A percentile compares a stretch with the other conserved stretches of the same genome.
phyloP scores from a whole-genome alignment of 2,329 filamentous ascomycete species.

The Helotiales sp. region DNA sequence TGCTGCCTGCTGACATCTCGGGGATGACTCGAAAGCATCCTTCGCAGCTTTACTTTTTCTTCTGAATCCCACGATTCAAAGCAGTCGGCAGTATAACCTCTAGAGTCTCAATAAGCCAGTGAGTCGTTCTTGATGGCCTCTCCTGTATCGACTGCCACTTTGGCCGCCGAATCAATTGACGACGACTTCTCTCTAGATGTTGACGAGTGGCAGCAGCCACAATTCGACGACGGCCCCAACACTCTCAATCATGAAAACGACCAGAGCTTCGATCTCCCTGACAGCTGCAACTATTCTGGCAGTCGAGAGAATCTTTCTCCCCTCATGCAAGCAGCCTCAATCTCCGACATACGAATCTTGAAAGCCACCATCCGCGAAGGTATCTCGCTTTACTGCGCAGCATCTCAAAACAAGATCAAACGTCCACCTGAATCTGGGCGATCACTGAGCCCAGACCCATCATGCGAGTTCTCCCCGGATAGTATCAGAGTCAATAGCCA shows the following conservation, averaged over 20 bases:
- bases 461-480: neutral
- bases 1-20: neutral
- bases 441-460: neutral
- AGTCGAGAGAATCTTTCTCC: slow-evolving; percentile 4
- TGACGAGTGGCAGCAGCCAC: neutral
- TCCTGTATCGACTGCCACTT: slow-evolving; percentile 8
- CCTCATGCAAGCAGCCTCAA: slow-evolving; percentile 18
- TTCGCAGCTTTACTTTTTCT: neutral
- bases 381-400: neutral
- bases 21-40: neutral
- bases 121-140: neutral
- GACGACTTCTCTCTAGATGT: neutral
- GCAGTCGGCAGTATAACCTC: neutral
- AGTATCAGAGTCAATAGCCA: neutral
- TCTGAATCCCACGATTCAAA: neutral
- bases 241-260: neutral
- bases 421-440: neutral
- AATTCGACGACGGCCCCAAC: no score
- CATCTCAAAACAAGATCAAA: neutral
- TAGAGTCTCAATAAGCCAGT: neutral
- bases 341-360: slow-evolving; percentile 13
- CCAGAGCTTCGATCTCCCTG: slow-evolving; percentile 3
- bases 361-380: slow-evolving; percentile 12
- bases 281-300: neutral
- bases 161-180: slow-evolving; percentile 12